Conservation (phyloP, 192 early-diverging fungal genomes). For the Pilobolus umbonatus region DNA sequence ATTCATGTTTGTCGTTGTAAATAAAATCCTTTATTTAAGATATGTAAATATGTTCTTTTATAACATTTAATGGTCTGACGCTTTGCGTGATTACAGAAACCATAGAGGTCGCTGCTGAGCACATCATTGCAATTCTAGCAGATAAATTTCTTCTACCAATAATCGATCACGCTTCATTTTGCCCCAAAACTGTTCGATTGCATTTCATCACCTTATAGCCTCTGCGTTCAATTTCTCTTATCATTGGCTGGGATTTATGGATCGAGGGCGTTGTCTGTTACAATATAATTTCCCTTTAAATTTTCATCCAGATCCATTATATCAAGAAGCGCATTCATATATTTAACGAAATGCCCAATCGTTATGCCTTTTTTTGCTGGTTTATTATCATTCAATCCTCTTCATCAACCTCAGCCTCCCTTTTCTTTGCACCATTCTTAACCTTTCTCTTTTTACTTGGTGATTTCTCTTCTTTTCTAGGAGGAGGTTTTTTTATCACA, state of each 20-base stretch:
- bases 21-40: background rate
- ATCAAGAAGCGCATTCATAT: conserved; percentile 2
- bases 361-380: conserved; percentile 1
- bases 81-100: background rate
- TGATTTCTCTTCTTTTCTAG: background rate
- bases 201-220: conserved; percentile 1
- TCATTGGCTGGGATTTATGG: conserved; percentile 4
- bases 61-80: conserved; percentile 1
- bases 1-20: background rate
- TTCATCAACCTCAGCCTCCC: background rate
- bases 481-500: background rate
- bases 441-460: background rate
- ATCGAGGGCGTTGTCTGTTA: background rate
- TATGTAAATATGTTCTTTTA: background rate
- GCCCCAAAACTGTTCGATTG: conserved; percentile 6
- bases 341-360: background rate
- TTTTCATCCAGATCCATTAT: background rate
- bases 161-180: conserved; percentile 8
- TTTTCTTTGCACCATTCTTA: conserved; percentile 1
- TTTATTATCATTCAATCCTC: background rate
- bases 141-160: background rate
- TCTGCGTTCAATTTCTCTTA: conserved; percentile 1
- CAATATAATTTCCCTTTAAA: background rate
- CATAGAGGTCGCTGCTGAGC: background rate
- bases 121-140: conserved; percentile 6